These are phyloP conservation scores for Arthrobotrys pseudoclavata DNA, from an alignment of 2,329 filamentous ascomycete genomes.

Conservation along the genomic window DNA sequence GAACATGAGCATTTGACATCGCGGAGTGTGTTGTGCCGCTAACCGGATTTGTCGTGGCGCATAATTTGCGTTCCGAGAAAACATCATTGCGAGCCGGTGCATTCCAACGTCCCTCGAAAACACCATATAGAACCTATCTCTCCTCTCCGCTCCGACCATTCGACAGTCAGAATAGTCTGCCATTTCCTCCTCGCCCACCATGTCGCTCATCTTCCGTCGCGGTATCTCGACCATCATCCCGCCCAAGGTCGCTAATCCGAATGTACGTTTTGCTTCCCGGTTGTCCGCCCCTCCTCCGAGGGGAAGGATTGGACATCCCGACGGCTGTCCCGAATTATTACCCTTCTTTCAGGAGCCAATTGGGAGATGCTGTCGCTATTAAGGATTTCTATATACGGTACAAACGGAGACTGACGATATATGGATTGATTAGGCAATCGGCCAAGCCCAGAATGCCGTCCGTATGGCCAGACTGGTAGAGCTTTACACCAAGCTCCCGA, in stretches of 20 bases:
- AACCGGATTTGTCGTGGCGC: conserved; percentile 47
- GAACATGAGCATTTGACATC: conserved; percentile 32
- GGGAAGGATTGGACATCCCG: neutral
- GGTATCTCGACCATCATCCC: conserved; percentile 98
- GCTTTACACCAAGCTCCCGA: conserved; percentile 99
- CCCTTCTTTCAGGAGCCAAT: neutral
- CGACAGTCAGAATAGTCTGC: conserved; percentile 32
- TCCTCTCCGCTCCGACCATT: conserved; percentile 20
- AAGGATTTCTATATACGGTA: conserved; percentile 23
- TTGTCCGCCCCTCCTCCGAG: conserved; percentile 46
- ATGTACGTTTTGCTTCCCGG: conserved; percentile 72
- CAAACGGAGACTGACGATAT: neutral
- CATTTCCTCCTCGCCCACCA: conserved; percentile 69
- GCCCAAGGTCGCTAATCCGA: conserved; percentile 92
- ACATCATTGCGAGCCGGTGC: conserved; percentile 21
- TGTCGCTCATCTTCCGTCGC: conserved; percentile 93
- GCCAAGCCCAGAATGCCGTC: conserved; percentile 92
- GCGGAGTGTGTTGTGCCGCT: conserved; percentile 40
- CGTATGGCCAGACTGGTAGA: conserved; percentile 98
- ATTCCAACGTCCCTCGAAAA: conserved; percentile 37
- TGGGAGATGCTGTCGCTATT: neutral
- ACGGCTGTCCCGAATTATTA: neutral
- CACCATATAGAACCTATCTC: conserved; percentile 15
- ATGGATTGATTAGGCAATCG: conserved; percentile 78
- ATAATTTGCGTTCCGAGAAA: conserved; percentile 50